phyloP scores from a whole-genome alignment of 192 early-diverging fungal species.

The Radiomyces spectabilis region DNA sequence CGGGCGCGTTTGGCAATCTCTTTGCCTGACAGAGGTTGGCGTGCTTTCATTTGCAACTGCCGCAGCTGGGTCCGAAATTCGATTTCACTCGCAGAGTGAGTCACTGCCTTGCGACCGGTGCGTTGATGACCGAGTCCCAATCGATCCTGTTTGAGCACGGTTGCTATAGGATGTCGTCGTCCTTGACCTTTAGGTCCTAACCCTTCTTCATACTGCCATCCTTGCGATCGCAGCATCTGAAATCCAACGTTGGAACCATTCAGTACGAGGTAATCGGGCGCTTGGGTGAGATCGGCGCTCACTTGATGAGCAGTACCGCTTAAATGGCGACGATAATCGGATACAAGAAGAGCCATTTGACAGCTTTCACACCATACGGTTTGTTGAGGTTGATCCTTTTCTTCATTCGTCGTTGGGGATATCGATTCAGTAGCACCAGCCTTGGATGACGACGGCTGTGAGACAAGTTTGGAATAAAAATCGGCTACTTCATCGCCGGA shows the following conservation, averaged over 20 bases:
- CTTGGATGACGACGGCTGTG: not conserved
- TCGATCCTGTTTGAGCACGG: slow-evolving; percentile 37
- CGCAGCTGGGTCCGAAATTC: no score
- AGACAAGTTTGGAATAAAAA: not conserved
- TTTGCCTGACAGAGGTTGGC: not conserved
- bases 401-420: not conserved
- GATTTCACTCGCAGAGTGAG: slow-evolving; percentile 11
- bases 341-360: not conserved
- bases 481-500: not conserved
- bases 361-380: not conserved
- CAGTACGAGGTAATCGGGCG: not conserved
- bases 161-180: slow-evolving; percentile 31
- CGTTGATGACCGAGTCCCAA: slow-evolving; percentile 28
- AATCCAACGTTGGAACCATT: slow-evolving; percentile 30
- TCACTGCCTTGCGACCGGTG: slow-evolving; percentile 6
- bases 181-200: slow-evolving; percentile 37
- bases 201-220: slow-evolving; percentile 45
- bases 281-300: not conserved
- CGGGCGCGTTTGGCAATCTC: not conserved
- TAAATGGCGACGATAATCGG: not conserved
- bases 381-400: not conserved
- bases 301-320: not conserved
- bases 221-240: slow-evolving; percentile 38
- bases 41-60: no score
- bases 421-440: not conserved